phyloP scores from a whole-genome alignment of 176 grass and related monocot genomes.

The Phragmites australis region DNA sequence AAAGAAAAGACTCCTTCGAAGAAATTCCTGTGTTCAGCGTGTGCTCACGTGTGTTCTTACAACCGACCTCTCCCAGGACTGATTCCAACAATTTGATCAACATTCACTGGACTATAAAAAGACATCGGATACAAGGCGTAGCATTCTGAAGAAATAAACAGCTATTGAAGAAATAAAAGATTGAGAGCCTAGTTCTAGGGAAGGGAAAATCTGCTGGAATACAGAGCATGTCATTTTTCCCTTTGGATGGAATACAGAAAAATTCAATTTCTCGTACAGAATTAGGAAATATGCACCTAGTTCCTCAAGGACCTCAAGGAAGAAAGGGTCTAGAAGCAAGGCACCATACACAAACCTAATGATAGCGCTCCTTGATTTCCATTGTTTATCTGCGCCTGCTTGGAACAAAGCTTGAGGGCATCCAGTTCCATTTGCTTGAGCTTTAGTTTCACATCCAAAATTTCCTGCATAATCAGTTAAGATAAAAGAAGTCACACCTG shows the following conservation, averaged over 20 bases:
- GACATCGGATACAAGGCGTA: background rate
- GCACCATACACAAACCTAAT: slow-evolving; percentile 49
- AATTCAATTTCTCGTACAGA: background rate
- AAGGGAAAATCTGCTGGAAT: background rate
- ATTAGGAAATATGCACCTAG: slow-evolving; percentile 10
- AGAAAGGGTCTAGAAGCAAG: slow-evolving; percentile 10
- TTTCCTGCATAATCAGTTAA: slow-evolving; percentile 54
- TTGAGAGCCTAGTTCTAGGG: background rate
- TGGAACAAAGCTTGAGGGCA: slow-evolving; percentile 61
- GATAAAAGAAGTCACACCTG: background rate
- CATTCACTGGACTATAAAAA: background rate
- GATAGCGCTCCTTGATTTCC: slow-evolving; percentile 41
- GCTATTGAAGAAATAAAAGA: background rate
- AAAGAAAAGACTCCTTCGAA: no score
- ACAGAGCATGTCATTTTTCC: background rate
- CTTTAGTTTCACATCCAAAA: slow-evolving; percentile 64
- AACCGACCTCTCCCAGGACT: no score
- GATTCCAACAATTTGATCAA: background rate
- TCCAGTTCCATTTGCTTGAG: slow-evolving; percentile 60
- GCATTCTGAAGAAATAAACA: background rate
- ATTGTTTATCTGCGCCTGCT: slow-evolving; percentile 50
- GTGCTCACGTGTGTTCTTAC: no score
- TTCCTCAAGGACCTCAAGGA: slow-evolving; percentile 4
- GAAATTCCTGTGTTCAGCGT: no score
- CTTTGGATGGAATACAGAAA: background rate